Base-by-base conservation (phyloP, 306 rosid genomes). In the Rosa chinensis region DNA sequence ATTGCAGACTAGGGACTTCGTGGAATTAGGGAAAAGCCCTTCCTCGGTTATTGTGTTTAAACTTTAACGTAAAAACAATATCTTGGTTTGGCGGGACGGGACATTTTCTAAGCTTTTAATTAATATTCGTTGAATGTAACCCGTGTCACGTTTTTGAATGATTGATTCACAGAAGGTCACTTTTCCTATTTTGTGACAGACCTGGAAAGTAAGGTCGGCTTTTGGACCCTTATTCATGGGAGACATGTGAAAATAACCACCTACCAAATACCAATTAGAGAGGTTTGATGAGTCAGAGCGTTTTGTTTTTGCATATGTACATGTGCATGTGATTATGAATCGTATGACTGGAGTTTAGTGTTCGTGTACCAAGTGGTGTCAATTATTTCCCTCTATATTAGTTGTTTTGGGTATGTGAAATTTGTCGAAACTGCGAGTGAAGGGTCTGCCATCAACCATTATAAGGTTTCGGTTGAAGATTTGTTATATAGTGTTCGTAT, bases 1-100 rank as follows among this genome's bases (percentile, higher is more conserved):
- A 63, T 82, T 82, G 85, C 82, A 77, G 56, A 42, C 40, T 1
- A 72, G 66, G 85, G 55, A 42, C 78, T 82, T 75, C 72, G 71
- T 68, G 71, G 5, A 50, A 53, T 42, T 43, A 40, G 44, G 28
- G 35, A 3, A 35, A 28, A 35, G 23, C 9, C 73, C 70, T 18
- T 37, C 72, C 82, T 82, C 76, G 23, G 32, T 6, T 8, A 6
- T 1, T 13, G 76, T 56, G 82, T 67, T 43, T 0, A 10, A 1
- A 0, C 64, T 59, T 63, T 39, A 66, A 63, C 42, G 56, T 3
- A 42, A 73, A 58, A 32, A 62, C 62, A 17, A 62, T 45, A 75
- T 45, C 45, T 45, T 44, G 20, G 13, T 17, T 42, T 75, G 79
- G 79, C 79, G 79, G 79, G 71, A 45, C 20, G 3, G 56, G 8